Evolutionary conservation across 805 yeast species (phyloP).

Genomic region (Clavispora santaluciae): DNA sequence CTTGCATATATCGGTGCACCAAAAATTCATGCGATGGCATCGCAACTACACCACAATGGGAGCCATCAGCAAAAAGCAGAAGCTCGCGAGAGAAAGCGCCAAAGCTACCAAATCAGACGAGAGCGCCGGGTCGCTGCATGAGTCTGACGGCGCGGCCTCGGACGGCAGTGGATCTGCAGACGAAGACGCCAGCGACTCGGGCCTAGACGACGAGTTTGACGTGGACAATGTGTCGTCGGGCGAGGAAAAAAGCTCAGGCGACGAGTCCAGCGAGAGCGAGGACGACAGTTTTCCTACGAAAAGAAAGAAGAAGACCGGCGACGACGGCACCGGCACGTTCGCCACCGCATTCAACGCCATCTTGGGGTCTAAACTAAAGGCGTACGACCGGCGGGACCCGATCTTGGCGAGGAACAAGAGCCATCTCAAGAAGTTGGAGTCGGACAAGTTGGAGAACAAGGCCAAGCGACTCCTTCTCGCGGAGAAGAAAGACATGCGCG

Average conservation of each 20-base stretch:
- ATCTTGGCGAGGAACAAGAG: constrained; percentile 80
- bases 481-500: constrained; percentile 67
- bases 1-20: background rate
- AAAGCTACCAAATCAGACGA: background rate
- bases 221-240: constrained; percentile 15
- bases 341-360: constrained; percentile 82
- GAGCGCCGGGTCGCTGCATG: background rate
- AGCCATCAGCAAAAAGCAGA: constrained; percentile 1
- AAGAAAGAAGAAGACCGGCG: constrained; percentile 52
- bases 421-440: constrained; percentile 66
- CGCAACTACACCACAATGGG: background rate
- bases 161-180: background rate
- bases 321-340: constrained; percentile 72
- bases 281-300: constrained; percentile 42
- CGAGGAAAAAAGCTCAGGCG: constrained; percentile 19
- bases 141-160: background rate
- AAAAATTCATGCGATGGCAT: constrained; percentile 1
- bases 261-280: constrained; percentile 12
- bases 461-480: constrained; percentile 66
- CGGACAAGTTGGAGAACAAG: constrained; percentile 75
- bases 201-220: constrained; percentile 23
- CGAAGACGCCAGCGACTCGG: constrained; percentile 10
- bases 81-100: constrained; percentile 1
- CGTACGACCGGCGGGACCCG: constrained; percentile 86
- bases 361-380: constrained; percentile 78